Evolutionary conservation across 2,329 filamentous ascomycete genomes (phyloP), one percentile per base, ranked within the genome.

Genomic region (Trichoderma atroviride): DNA sequence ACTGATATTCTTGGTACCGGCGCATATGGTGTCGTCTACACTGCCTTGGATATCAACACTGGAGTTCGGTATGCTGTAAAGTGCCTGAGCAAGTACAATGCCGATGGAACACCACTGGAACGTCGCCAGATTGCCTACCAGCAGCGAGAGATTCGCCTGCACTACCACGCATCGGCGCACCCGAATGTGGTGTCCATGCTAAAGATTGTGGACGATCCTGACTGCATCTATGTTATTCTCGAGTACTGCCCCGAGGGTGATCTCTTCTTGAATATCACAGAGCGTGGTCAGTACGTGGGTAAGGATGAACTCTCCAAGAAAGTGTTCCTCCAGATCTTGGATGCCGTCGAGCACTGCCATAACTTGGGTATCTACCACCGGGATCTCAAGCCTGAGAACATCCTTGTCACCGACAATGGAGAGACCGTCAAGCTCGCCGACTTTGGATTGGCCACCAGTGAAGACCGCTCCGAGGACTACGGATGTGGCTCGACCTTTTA

Each of bases 401-500:
- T 99, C 74, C 84, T 99, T 78, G 95, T 99, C 69, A 92, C 92
- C 75, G 91, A 97, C 83, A 86, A 90, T 73, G 95, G 95, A 73
- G 89, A 91, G 82, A 96, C 93, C 43, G 93, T 97, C 78, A 97
- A 98, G 84, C 88, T 99, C 73, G 96, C 95, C 74, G 96, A 99
- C 82, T 99, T 99, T 86, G 96, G 96, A 78, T 88, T 99, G 68
- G 96, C 96, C 70, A 98, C 94, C 29, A 90, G 89, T 70, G 92
- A 95, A 73, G 86, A 89, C 73, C 86, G 91, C 74, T 97, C 95
- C 73, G 92, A 94, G 75, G 96, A 99, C 80, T 97, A 97, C 81
- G 96, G 96, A 77, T 99, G 96, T 80, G 96, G 96, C 72, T 98
- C 96, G 37, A 98, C 95, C 16, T 98, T 98, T 78, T 99, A 99